These are phyloP conservation scores for Fusarium temperatum DNA, from an alignment of 2,329 filamentous ascomycete genomes.

Conservation along the genomic window DNA sequence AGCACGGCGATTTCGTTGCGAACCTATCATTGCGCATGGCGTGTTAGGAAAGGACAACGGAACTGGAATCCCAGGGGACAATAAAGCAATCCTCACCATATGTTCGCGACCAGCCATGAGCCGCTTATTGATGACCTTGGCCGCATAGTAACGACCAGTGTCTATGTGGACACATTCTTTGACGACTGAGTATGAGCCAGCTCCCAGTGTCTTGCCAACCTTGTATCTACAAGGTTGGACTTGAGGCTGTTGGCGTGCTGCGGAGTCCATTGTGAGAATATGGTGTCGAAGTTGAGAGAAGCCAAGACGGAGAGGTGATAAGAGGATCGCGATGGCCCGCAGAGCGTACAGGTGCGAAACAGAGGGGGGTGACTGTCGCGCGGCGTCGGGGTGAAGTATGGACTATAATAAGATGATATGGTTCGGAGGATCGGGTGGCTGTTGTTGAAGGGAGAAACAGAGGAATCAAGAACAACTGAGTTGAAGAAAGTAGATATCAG, in stretches of 20 bases:
- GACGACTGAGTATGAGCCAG: constrained; percentile 96
- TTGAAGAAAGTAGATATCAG: constrained; percentile 15
- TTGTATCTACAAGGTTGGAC: constrained; percentile 98
- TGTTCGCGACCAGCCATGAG: constrained; percentile 97
- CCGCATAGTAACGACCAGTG: constrained; percentile 96
- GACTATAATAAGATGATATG: not conserved
- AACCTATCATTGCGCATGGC: constrained; percentile 63
- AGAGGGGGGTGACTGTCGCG: not conserved
- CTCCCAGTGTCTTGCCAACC: constrained; percentile 96
- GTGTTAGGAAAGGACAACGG: constrained; percentile 17
- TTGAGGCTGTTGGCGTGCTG: constrained; percentile 57
- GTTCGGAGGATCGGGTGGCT: not conserved
- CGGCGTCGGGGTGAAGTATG: not conserved
- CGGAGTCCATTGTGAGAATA: constrained; percentile 32
- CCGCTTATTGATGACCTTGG: constrained; percentile 99
- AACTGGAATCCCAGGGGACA: not conserved
- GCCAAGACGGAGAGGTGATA: not conserved
- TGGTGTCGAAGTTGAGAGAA: constrained; percentile 4
- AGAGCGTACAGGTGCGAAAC: constrained; percentile 7
- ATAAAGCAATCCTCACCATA: constrained; percentile 72
- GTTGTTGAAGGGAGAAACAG: not conserved
- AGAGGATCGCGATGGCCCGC: constrained; percentile 30
- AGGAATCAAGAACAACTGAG: not conserved
- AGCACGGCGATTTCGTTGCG: constrained; percentile 98
- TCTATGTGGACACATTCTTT: constrained; percentile 99